phyloP scores from a whole-genome alignment of 2,329 filamentous ascomycete genomes.

The Colletotrichum neosansevieriae region DNA sequence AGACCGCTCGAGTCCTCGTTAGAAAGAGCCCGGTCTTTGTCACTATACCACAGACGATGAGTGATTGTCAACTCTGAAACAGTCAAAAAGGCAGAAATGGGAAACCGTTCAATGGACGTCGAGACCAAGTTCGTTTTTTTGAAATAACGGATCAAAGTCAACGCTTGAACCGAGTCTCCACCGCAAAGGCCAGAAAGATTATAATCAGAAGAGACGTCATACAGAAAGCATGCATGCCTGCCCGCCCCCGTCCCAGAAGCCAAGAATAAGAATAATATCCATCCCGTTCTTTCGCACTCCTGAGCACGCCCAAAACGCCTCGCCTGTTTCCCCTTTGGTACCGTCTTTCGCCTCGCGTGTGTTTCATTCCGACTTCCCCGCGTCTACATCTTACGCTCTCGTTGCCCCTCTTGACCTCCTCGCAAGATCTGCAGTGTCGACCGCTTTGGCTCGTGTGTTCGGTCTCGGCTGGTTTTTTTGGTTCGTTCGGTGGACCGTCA shows the following conservation, averaged over 20 bases:
- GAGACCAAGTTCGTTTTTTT: not conserved
- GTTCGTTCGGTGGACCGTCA: accelerated
- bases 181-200: not conserved
- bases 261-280: not conserved
- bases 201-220: not conserved
- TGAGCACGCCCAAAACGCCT: not conserved
- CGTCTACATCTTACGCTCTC: too few species aligned
- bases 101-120: too few species aligned
- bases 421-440: not conserved
- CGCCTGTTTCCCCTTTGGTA: too few species aligned
- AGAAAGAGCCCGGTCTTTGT: too few species aligned
- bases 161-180: not conserved
- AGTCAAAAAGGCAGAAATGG: too few species aligned
- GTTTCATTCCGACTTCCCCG: too few species aligned
- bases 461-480: not conserved
- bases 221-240: not conserved
- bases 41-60: not conserved
- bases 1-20: too few species aligned
- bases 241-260: not conserved
- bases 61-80: too few species aligned
- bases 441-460: accelerated
- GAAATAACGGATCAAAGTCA: not conserved
- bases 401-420: accelerated
- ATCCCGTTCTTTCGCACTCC: not conserved
- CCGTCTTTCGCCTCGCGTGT: too few species aligned